Conservation (phyloP, 345 rosid species). For the Balakata baccata region DNA sequence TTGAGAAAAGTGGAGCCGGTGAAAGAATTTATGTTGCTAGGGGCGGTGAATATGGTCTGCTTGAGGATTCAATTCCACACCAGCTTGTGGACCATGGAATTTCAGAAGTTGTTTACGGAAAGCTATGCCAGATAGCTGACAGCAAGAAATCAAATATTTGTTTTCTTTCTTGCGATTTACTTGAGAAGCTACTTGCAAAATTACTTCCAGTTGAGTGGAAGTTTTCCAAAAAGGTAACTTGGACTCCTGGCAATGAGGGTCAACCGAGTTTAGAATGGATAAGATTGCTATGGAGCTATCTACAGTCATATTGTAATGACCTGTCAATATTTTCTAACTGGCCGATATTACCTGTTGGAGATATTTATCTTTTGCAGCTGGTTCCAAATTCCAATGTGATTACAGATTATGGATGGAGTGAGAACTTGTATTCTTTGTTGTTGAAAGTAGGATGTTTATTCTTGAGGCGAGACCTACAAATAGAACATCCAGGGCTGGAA, state of each 20-base stretch:
- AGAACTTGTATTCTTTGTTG: conserved; percentile 83
- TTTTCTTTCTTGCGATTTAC: conserved; percentile 72
- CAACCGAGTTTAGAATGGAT: conserved; percentile 88
- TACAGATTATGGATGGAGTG: conserved; percentile 87
- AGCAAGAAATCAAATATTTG: conserved; percentile 63
- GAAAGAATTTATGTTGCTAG: conserved; percentile 74
- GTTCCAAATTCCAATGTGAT: conserved; percentile 69
- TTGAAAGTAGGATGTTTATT: conserved; percentile 79
- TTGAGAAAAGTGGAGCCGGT: conserved; percentile 67
- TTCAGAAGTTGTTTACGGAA: conserved; percentile 56
- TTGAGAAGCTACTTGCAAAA: conserved; percentile 81
- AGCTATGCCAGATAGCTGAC: conserved; percentile 70
- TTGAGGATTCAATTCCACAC: conserved; percentile 73
- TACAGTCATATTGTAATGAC: conserved; percentile 71
- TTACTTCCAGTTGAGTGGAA: conserved; percentile 90
- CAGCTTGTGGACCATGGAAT: conserved; percentile 68
- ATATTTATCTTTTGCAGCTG: conserved; percentile 59
- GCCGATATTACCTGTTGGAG: conserved; percentile 92
- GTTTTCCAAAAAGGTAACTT: conserved; percentile 56
- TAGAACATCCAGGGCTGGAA: conserved; percentile 79
- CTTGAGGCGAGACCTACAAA: conserved; percentile 56
- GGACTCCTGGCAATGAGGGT: conserved; percentile 75
- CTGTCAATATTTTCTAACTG: conserved; percentile 81
- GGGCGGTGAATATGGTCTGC: conserved; percentile 70
- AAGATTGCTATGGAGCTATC: conserved; percentile 66